phyloP scores from a whole-genome alignment of 768 basidiomycete species.

The Mycena rosella region DNA sequence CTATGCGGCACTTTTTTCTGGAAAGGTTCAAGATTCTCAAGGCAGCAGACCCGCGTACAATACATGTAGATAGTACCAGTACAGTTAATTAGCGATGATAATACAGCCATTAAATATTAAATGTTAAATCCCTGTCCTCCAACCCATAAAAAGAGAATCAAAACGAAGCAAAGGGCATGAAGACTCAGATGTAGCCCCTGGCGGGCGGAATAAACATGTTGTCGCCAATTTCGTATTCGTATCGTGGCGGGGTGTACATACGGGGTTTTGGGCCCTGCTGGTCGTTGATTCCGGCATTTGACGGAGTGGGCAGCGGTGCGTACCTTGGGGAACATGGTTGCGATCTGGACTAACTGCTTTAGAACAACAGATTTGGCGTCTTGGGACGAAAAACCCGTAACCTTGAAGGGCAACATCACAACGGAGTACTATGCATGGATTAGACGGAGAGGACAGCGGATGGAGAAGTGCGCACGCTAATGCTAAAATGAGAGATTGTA shows the following conservation, averaged over 20 bases:
- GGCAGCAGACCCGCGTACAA: too few species aligned
- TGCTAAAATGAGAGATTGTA: slow-evolving; percentile 27
- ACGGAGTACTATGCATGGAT: slow-evolving; percentile 26
- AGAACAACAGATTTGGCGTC: slow-evolving; percentile 10
- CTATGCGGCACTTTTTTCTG: too few species aligned
- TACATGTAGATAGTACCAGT: too few species aligned
- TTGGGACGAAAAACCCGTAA: slow-evolving; percentile 29
- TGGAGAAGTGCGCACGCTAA: slow-evolving; percentile 17
- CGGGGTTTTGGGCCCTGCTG: slow-evolving; percentile 33
- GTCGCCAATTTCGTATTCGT: slow-evolving; percentile 33
- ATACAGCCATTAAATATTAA: slow-evolving; percentile 4
- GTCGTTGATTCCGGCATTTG: background rate
- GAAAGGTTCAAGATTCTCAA: too few species aligned
- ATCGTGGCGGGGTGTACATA: slow-evolving; percentile 29
- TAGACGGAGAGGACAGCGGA: background rate
- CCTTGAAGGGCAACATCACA: slow-evolving; percentile 32
- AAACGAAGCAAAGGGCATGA: background rate
- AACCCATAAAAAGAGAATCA: background rate
- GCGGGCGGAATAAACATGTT: slow-evolving; percentile 27
- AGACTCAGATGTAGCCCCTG: slow-evolving; percentile 25
- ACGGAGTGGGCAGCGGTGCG: background rate
- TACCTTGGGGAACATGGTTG: slow-evolving; percentile 33
- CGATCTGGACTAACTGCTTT: slow-evolving; percentile 35
- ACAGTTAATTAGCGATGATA: slow-evolving; percentile 17
- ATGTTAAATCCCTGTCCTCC: background rate